Base-by-base conservation (phyloP, 2,329 filamentous ascomycete species). In the Xylariaceae sp. region DNA sequence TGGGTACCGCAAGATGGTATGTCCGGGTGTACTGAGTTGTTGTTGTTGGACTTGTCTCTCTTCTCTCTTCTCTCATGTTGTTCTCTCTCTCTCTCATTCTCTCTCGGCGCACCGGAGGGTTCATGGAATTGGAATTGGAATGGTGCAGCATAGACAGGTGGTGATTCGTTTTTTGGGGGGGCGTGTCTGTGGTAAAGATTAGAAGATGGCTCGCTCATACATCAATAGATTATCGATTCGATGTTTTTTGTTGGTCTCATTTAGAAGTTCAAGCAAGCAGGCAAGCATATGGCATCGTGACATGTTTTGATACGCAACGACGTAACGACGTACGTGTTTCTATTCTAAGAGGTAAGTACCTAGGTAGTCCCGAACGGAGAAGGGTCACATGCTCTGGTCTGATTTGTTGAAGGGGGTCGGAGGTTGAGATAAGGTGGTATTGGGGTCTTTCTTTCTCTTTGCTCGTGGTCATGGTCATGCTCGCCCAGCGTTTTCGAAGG, bases 81-180 rank as follows among this genome's bases (percentile, higher is more conserved):
- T 18, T 51, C 58, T 13, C 53, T 51, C 49, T 23, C 49, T 39
- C 17, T 54, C 55, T 35, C 44, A 35, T 18, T 39, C 50, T 52
- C 30, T 56, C 55, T 37, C 15, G 53, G 55, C 45, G 60, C 39
- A 50, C n/a, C 34, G 45, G 15, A 45, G 56, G 23, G 23, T 30
- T 47, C 47, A 51, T 55, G 44, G 54, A 30, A 30, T 30, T 30
- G 23, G 23, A 30, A 30, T 30, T 30, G 23, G 23, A 56, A 60
- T 41, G 56, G 53, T 51, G 60, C 51, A 53, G 49, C 47, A 60
- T 61, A 60, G 53, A 62, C 51, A 55, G 54, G 53, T 44, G 51
- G 17, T 50, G 23, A 41, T 41, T 41, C 37, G 37, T 10, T 50
- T 50, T 50, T 17, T 47, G 3, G 23, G 23, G 23, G 23, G 23